phyloP scores from a whole-genome alignment of 352 stramenopile species.

The Thalassiosira pacifica region DNA sequence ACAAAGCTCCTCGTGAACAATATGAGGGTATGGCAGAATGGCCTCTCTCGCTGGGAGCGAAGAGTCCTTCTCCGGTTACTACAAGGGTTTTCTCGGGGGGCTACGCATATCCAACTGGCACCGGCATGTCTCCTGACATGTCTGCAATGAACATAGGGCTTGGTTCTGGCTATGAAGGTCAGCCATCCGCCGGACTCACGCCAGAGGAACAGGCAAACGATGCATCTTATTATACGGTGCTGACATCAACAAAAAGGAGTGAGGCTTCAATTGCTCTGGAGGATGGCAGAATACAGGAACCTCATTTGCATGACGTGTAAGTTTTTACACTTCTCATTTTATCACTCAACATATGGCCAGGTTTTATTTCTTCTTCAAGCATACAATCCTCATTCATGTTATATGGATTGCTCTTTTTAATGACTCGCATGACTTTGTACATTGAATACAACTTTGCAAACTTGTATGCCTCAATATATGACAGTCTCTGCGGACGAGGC shows the following conservation, averaged over 20 bases:
- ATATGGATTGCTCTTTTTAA: neutral
- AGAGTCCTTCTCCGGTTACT: neutral
- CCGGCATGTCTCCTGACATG: neutral
- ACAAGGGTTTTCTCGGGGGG: neutral
- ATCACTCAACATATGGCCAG: neutral
- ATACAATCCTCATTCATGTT: too few relatives aligned
- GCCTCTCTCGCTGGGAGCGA: conserved; percentile 3
- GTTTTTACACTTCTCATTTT: conserved; percentile 17
- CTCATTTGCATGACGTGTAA: conserved; percentile 65
- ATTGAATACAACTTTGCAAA: neutral
- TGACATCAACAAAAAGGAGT: conserved; percentile 10
- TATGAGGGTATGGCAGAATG: neutral
- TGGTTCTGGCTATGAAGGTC: too few relatives aligned
- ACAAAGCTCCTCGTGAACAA: neutral
- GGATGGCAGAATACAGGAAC: conserved; percentile 22
- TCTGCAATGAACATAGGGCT: neutral
- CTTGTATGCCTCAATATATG: too few relatives aligned
- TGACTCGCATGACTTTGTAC: too few relatives aligned
- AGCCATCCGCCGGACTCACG: conserved; percentile 26
- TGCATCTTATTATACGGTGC: conserved; percentile 11
- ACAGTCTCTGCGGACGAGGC: conserved; percentile 78
- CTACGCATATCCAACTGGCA: conserved; percentile 8
- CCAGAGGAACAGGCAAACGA: conserved; percentile 10
- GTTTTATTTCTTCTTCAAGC: too few relatives aligned
- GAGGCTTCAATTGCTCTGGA: conserved; percentile 6